These are phyloP conservation scores for Aureobasidium sp. DNA, from an alignment of 2,329 filamentous ascomycete species.

Conservation along the genomic window DNA sequence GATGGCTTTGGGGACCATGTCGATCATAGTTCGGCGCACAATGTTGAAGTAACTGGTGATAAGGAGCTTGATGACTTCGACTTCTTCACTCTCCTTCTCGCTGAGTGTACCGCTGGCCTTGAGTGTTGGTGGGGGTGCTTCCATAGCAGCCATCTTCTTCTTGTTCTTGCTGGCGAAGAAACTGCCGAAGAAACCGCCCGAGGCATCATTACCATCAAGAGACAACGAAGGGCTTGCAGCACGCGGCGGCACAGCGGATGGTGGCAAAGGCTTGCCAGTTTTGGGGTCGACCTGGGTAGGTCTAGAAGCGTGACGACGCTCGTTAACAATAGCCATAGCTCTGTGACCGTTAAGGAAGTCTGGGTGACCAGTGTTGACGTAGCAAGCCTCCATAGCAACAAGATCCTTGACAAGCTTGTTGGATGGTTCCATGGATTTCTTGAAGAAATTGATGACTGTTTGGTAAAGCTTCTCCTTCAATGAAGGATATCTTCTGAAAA, in stretches of 20 bases:
- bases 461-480: conserved; percentile 95
- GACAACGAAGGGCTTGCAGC: conserved; percentile 69
- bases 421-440: conserved; percentile 95
- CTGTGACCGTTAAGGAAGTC: conserved; percentile 96
- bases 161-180: conserved; percentile 99
- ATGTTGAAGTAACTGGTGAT: conserved; percentile 98
- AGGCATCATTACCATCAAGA: conserved; percentile 40
- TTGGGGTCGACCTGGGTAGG: conserved; percentile 96
- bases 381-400: conserved; percentile 91
- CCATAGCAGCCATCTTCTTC: conserved; percentile 99
- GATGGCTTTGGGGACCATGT: conserved; percentile 99
- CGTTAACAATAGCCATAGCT: conserved; percentile 97
- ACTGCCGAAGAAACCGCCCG: conserved; percentile 83
- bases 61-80: conserved; percentile 96
- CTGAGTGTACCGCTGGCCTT: conserved; percentile 92
- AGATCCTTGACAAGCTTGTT: conserved; percentile 94
- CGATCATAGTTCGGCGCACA: conserved; percentile 95
- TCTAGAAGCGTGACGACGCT: conserved; percentile 72
- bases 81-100: conserved; percentile 90
- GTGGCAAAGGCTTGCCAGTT: conserved; percentile 86
- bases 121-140: conserved; percentile 81
- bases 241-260: conserved; percentile 57
- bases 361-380: conserved; percentile 96
- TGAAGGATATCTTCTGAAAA: conserved; percentile 87
- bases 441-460: conserved; percentile 91